These are phyloP conservation scores for Debaryomyces sp. DNA, from an alignment of 1,139 yeast genomes.

Conservation along the genomic window DNA sequence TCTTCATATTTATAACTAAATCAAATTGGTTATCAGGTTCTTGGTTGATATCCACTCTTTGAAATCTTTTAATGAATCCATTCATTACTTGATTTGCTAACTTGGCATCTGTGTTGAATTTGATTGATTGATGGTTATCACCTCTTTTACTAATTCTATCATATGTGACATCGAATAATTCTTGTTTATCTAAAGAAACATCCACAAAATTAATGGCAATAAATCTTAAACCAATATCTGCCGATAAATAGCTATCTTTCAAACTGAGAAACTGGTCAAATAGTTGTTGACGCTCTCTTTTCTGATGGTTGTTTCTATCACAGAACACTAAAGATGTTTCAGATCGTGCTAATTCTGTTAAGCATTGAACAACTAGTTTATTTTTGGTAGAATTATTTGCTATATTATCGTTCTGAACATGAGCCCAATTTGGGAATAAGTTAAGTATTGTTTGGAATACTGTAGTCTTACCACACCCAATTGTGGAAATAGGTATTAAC, in stretches of 20 bases:
- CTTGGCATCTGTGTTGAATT: slow-evolving; percentile 45
- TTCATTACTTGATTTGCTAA: slow-evolving; percentile 63
- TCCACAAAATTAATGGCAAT: slow-evolving; percentile 75
- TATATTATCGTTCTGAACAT: slow-evolving; percentile 85
- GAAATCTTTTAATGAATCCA: slow-evolving; percentile 73
- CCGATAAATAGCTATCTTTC: slow-evolving; percentile 38
- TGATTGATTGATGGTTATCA: slow-evolving; percentile 88
- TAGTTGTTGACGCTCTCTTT: slow-evolving; percentile 67
- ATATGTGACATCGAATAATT: slow-evolving; percentile 55
- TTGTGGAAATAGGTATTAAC: slow-evolving; percentile 81
- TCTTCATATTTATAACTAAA: slow-evolving; percentile 57
- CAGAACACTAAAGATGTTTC: slow-evolving; percentile 56
- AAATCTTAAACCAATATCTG: slow-evolving; percentile 41
- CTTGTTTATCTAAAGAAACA: slow-evolving; percentile 20
- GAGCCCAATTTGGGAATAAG: slow-evolving; percentile 68
- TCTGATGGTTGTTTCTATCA: slow-evolving; percentile 83
- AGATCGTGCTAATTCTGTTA: slow-evolving; percentile 36
- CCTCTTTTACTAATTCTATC: slow-evolving; percentile 71
- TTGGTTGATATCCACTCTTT: slow-evolving; percentile 48
- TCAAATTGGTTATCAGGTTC: slow-evolving; percentile 75
- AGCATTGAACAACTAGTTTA: slow-evolving; percentile 54
- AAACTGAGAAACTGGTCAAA: slow-evolving; percentile 54
- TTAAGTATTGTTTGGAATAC: slow-evolving; percentile 61
- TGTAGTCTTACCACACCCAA: slow-evolving; percentile 96
- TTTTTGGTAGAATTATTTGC: slow-evolving; percentile 49